Evolutionary conservation across 805 yeast species (phyloP), one percentile per base, ranked within the genome.

Genomic region (Nakazawaea ishiwadae): DNA sequence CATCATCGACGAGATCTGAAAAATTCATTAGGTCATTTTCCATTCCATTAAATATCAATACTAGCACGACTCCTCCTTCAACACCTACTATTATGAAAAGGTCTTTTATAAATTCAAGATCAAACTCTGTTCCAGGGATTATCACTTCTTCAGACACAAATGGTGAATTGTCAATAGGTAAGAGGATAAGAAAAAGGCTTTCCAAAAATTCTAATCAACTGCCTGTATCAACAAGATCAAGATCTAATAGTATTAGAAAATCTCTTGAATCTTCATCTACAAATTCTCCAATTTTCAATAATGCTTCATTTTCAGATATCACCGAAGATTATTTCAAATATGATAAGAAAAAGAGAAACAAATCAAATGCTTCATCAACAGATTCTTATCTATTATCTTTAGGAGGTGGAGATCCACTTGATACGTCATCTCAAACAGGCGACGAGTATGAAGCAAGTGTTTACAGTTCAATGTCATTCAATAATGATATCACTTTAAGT

Each of bases 251-350:
- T 23, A 18, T 31, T 4, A 37, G 18, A 14, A 30, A 30, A 23
- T 12, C 30, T 5, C 4, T 15, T 15, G 40, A 37, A 4, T 17
- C 29, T 4, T 5, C 33, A 4, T 18, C 38, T 28, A 20, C 10
- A 16, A 33, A 11, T 7, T 40, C 44, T 7, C 44, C 44, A 5
- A 32, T 36, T 19, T 41, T 41, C 27, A 36, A 41, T 15, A 36
- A 18, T 10, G 12, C 29, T 28, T 37, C 37, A 3, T 40, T 40
- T 15, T 15, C 33, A 4, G 44, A 41, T 28, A 41, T 41, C 15
- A 36, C 44, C 9, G 40, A 36, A 7, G 40, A 41, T 20, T 41
- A 41, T 23, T 41, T 41, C 37, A 31, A 31, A 17, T 35, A 29
- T 20, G 26, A 21, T 33, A 12, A 11, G n/a, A 39, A 33, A n/a